These are phyloP conservation scores for Escovopsis sp. DNA, from an alignment of 2,329 filamentous ascomycete genomes.

Conservation along the genomic window DNA sequence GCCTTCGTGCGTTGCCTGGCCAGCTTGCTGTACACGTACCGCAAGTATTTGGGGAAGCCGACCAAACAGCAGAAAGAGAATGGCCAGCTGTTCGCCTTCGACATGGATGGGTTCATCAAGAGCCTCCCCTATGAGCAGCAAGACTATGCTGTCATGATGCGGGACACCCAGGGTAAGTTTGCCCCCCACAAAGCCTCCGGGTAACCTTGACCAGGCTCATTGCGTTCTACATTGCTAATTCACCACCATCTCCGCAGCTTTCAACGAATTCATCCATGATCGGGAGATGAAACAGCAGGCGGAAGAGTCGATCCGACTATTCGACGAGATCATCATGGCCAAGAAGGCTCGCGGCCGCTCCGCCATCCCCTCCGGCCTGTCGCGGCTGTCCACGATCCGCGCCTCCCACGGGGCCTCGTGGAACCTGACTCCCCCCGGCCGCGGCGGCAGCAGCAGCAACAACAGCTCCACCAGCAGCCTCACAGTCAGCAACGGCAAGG, in stretches of 20 bases:
- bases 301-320: conserved; percentile 55
- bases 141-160: conserved; percentile 47
- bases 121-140: conserved; percentile 51
- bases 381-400: conserved; percentile 43
- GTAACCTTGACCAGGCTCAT: neutral
- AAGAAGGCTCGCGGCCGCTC: conserved; percentile 55
- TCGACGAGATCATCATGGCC: conserved; percentile 71
- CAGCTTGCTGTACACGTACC: conserved; percentile 51
- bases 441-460: conserved; percentile 3
- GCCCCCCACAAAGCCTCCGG: no score
- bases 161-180: conserved; percentile 47
- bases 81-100: conserved; percentile 46
- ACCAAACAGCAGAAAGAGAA: conserved; percentile 44
- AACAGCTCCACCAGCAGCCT: no score
- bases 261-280: conserved; percentile 76
- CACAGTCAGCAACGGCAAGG: conserved; percentile 21
- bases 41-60: conserved; percentile 45
- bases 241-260: conserved; percentile 19
- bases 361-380: conserved; percentile 48
- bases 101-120: conserved; percentile 49
- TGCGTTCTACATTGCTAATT: conserved; percentile 1
- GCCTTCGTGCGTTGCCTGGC: conserved; percentile 50
- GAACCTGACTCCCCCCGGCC: conserved; percentile 20
- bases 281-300: conserved; percentile 50
- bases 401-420: conserved; percentile 35